Conservation (phyloP, 2,329 filamentous ascomycete species). For the Aspergillus quadrilineatus region DNA sequence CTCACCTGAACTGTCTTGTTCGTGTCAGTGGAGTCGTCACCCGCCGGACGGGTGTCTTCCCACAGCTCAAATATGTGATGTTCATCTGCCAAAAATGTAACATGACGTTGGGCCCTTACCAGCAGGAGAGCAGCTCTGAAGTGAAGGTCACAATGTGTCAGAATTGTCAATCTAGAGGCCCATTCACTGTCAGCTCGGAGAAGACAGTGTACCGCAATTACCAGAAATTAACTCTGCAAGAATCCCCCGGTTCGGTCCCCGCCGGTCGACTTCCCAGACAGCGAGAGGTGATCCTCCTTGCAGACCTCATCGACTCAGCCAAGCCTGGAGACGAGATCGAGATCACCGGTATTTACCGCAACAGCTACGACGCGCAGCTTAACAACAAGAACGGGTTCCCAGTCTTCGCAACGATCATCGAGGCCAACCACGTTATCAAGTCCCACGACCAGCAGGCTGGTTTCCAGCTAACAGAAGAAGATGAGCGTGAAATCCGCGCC, state of each 20-base stretch:
- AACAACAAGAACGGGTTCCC: constrained; percentile 99
- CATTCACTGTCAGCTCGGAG: constrained; percentile 93
- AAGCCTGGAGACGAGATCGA: constrained; percentile 98
- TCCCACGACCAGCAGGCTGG: constrained; percentile 96
- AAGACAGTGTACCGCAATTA: constrained; percentile 99
- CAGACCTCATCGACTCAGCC: constrained; percentile 93
- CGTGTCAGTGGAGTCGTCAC: constrained; percentile 95
- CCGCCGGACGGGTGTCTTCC: constrained; percentile 89
- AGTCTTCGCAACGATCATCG: constrained; percentile 94
- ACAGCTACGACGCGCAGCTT: constrained; percentile 95
- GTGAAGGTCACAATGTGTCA: constrained; percentile 97
- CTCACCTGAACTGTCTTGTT: constrained; percentile 92
- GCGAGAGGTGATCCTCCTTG: constrained; percentile 90
- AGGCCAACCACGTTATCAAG: constrained; percentile 97
- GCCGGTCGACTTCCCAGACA: constrained; percentile 91
- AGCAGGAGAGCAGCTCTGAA: constrained; percentile 94
- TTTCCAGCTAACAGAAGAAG: constrained; percentile 91
- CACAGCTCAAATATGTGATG: constrained; percentile 97
- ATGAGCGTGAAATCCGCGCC: constrained; percentile 84
- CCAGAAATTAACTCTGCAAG: constrained; percentile 94
- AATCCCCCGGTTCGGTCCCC: constrained; percentile 94
- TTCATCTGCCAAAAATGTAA: constrained; percentile 96
- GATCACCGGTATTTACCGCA: constrained; percentile 93
- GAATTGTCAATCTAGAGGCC: constrained; percentile 90
- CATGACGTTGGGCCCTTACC: constrained; percentile 88